Evolutionary conservation across 805 yeast species (phyloP), one percentile per base, ranked within the genome.

Genomic region (Cyberlindnera mycetangii): DNA sequence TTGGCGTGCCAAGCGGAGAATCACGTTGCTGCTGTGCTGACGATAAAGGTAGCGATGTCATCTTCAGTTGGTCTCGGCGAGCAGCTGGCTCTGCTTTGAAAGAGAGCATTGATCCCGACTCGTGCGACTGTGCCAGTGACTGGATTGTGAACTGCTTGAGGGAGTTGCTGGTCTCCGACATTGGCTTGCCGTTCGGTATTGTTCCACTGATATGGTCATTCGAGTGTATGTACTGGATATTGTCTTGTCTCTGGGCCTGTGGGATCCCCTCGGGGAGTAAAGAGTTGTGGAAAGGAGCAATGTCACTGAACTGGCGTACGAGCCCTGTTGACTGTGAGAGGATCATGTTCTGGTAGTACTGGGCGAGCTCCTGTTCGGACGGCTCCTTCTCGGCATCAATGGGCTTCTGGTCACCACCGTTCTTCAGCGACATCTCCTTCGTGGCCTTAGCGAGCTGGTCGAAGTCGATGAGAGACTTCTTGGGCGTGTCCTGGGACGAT

Each of bases 321-420:
- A 71, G 66, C 0, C 81, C 81, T 0, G 78, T 75, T 0, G 81
- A 75, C 51, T 76, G 81, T 3, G 81, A 75, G 5, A 76, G 60
- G 7, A 71, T 69, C 69, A 69, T 67, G 42, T 62, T 60, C n/a
- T 71, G 73, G 36, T 66, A 57, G 45, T 66, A 69, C 34, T 66
- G 62, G 20, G 62, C 61, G 2, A 49, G 50, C 17, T 54, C 56
- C 15, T 39, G 36, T 3, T 28, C 30, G 3, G 45, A 41, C 12
- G 40, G 34, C 20, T 42, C 42, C 41, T 36, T 44, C 20, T 40
- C 32, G 20, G 27, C 18, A 20, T 30, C 41, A 12, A 20, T 15
- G 19, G n/a, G 24, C 15, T 20, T 4, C 16, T 32, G 33, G 27
- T 22, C 35, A 11, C n/a, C n/a, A 6, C 25, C 21, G 7, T 35